Percentiles rank a stretch among this genome's conserved stretches.
These are phyloP conservation scores for Chenopodium quinoa DNA, from an alignment of 148 eudicot species.

Conservation along the genomic window DNA sequence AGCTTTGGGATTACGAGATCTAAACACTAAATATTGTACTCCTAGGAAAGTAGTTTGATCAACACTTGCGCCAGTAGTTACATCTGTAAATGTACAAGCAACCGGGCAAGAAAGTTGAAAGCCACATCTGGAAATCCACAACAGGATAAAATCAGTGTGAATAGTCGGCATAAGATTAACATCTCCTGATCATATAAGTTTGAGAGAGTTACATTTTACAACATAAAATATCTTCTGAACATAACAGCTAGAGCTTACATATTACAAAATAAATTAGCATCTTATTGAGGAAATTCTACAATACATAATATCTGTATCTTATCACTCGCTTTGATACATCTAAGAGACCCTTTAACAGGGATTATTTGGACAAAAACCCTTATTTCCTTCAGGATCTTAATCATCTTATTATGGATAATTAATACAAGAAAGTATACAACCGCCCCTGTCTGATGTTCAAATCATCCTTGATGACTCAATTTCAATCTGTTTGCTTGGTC, in stretches of 20 bases:
- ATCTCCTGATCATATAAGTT: background rate
- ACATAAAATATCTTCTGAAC: background rate
- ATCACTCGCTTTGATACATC: conserved; percentile 4
- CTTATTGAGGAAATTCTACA: background rate
- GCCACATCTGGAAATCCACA: background rate
- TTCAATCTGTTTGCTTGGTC: background rate
- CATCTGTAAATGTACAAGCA: conserved; percentile 6
- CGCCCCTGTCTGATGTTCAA: background rate
- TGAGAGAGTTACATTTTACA: background rate
- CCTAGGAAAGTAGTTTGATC: conserved; percentile 11
- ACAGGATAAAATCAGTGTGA: background rate
- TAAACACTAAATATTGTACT: conserved; percentile 10
- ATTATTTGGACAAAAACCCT: background rate
- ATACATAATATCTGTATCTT: background rate
- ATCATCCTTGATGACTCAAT: background rate
- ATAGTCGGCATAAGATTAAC: background rate
- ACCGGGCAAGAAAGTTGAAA: background rate
- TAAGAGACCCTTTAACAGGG: background rate
- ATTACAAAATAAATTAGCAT: background rate
- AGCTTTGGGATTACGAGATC: conserved; percentile 60
- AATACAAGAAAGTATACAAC: conserved; percentile 10
- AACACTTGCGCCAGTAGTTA: background rate
- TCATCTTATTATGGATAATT: background rate
- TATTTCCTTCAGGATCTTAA: background rate
- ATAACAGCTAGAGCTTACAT: background rate